A percentile compares a stretch with the other conserved stretches of the same genome.
Conservation (phyloP, 441 rosid species). For the Gossypium aridum region DNA sequence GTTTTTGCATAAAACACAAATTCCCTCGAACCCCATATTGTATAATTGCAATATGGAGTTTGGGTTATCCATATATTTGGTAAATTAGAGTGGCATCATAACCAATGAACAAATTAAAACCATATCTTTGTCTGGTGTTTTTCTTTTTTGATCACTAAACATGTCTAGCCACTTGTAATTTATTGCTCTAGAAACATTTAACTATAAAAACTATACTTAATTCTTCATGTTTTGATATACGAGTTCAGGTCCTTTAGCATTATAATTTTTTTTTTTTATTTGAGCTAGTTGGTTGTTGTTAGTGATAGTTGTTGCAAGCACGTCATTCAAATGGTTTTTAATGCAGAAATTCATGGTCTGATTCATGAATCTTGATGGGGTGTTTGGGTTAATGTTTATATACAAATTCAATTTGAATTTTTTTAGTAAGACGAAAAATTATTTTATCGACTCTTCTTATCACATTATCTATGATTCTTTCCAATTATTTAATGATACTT, state of each 20-base stretch:
- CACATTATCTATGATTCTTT: too few relatives aligned
- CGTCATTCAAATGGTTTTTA: neutral
- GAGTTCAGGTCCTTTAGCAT: conserved; percentile 2
- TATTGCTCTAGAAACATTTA: neutral
- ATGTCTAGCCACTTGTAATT: neutral
- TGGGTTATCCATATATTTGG: neutral
- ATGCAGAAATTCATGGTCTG: neutral
- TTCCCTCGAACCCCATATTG: neutral
- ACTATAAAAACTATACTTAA: neutral
- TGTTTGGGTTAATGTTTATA: neutral
- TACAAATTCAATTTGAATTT: neutral
- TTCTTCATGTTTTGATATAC: neutral
- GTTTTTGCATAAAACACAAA: neutral
- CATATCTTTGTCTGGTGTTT: neutral
- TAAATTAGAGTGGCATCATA: neutral
- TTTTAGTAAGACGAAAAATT: too few relatives aligned
- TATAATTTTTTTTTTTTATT: neutral
- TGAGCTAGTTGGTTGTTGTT: neutral
- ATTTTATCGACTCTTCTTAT: too few relatives aligned
- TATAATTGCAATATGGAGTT: neutral
- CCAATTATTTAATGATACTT: too few relatives aligned
- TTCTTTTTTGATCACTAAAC: neutral
- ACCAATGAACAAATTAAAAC: neutral
- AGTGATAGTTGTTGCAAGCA: neutral
- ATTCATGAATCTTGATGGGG: conserved; percentile 4